A percentile compares a stretch with the other conserved stretches of the same genome.
Evolutionary conservation across 2,329 filamentous ascomycete species (phyloP).

Genomic region (Botrytis medusae): DNA sequence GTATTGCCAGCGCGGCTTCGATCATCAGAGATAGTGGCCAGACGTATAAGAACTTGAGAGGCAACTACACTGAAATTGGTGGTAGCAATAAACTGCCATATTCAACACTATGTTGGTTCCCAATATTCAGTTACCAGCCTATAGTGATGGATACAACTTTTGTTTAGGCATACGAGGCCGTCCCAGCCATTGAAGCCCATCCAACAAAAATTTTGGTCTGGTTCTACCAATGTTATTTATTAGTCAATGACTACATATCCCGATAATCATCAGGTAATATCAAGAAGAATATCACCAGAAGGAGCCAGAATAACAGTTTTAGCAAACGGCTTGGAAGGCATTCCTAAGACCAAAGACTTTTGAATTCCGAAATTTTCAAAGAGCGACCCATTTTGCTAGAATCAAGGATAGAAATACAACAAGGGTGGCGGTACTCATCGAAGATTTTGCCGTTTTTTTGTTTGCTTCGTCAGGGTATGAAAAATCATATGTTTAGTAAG

Average conservation of each 20-base stretch:
- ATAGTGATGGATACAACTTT: background rate
- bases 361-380: background rate
- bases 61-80: too few relatives aligned
- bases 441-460: background rate
- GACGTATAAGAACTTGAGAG: background rate
- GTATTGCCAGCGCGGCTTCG: background rate
- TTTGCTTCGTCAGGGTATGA: background rate
- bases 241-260: background rate
- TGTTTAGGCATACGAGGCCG: background rate
- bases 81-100: background rate
- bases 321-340: background rate
- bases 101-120: too few relatives aligned
- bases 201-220: background rate
- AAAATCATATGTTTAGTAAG: too few relatives aligned
- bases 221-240: background rate
- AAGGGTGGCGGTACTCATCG: fast-evolving
- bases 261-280: background rate
- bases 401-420: background rate
- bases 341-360: background rate
- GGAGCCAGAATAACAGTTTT: background rate
- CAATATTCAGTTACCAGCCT: background rate
- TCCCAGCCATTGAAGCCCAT: background rate
- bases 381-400: background rate
- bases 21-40: background rate
- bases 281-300: background rate